Percentiles rank a stretch among this genome's conserved stretches.
phyloP scores from a whole-genome alignment of 108 stramenopile species.

The Cylindrotheca fusiformis region DNA sequence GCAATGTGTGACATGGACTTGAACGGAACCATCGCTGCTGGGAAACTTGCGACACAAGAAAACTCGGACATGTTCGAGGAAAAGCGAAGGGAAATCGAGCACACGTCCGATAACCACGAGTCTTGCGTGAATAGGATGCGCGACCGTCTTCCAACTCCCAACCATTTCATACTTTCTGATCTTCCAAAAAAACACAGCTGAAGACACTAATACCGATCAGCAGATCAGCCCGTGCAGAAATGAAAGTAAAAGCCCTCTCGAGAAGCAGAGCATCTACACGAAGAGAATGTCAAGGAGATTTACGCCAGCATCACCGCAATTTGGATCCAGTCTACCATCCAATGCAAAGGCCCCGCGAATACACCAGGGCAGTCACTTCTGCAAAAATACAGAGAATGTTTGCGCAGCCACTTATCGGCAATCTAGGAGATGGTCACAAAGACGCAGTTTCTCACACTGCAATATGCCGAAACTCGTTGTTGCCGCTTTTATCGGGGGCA shows the following conservation, averaged over 20 bases:
- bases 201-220: too few species aligned
- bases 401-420: constrained; percentile 90
- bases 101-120: too few species aligned
- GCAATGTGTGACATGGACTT: too few species aligned
- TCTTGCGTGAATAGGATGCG: too few species aligned
- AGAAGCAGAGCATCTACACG: constrained; percentile 56
- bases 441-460: constrained; percentile 90
- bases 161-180: too few species aligned
- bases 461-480: constrained; percentile 64
- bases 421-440: constrained; percentile 88
- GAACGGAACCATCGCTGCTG: too few species aligned
- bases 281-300: constrained; percentile 73
- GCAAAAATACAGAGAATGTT: constrained; percentile 99
- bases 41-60: too few species aligned
- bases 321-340: constrained; percentile 82
- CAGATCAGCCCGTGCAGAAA: constrained; percentile 11
- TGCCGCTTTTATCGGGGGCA: constrained; percentile 87
- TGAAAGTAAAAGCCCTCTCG: constrained; percentile 88
- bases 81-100: too few species aligned
- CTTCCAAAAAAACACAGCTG: background rate
- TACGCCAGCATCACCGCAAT: constrained; percentile 66
- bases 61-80: too few species aligned
- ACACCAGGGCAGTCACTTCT: constrained; percentile 89
- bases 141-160: too few species aligned
- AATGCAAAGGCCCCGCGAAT: constrained; percentile 84